Conservation (phyloP, 2,329 filamentous ascomycete species). For the Ascochyta fabae region DNA sequence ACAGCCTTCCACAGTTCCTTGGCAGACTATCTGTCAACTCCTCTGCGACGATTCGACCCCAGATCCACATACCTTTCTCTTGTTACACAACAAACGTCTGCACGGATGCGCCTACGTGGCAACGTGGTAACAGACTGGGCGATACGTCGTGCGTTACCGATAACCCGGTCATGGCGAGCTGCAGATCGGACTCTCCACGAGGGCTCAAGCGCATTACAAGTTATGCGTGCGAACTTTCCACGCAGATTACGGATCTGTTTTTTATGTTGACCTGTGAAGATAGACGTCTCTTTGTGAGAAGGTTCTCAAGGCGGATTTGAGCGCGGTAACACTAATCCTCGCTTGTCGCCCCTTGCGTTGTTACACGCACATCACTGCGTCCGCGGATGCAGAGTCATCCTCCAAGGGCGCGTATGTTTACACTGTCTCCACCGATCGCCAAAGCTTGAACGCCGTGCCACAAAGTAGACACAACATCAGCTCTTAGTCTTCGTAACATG, state of each 20-base stretch:
- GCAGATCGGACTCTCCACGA: slow-evolving; percentile 8
- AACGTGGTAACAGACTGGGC: slow-evolving; percentile 1
- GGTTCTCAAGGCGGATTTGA: not conserved
- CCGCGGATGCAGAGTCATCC: slow-evolving; percentile 4
- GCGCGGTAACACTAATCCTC: slow-evolving; percentile 4
- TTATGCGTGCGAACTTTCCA: not conserved
- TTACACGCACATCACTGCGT: slow-evolving; percentile 13
- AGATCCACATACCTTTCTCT: too few species aligned
- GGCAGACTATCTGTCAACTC: not conserved
- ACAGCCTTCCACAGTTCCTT: not conserved
- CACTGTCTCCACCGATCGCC: slow-evolving; percentile 13
- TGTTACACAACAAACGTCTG: not conserved
- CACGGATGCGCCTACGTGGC: slow-evolving; percentile 5
- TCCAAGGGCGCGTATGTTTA: not conserved
- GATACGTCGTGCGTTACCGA: slow-evolving; percentile 12
- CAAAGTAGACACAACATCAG: slow-evolving; percentile 16
- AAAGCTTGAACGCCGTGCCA: slow-evolving; percentile 9
- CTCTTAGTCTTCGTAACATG: slow-evolving; percentile 16
- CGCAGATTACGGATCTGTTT: not conserved
- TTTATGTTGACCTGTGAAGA: not conserved
- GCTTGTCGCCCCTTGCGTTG: slow-evolving; percentile 14
- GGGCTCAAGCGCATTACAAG: slow-evolving; percentile 2
- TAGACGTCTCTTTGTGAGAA: not conserved
- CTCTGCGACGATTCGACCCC: not conserved
- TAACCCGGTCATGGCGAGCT: slow-evolving; percentile 10